Conservation (phyloP, 2,329 filamentous ascomycete genomes). For the Phyllosticta ampelicida region DNA sequence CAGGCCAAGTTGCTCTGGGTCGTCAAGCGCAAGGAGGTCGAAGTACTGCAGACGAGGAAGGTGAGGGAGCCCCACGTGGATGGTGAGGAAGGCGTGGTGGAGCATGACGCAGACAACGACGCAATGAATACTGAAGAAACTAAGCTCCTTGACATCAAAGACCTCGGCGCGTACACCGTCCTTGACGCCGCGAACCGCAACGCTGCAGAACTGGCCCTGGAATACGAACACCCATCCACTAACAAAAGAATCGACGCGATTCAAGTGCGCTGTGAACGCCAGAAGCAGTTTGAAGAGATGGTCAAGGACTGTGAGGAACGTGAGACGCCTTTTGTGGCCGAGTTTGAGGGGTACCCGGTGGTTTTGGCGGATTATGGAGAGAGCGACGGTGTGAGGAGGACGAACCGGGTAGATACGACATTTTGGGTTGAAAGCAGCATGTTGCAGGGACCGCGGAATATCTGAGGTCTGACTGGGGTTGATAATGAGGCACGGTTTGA, state of each 20-base stretch:
- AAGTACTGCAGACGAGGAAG: background rate
- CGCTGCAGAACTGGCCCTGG: background rate
- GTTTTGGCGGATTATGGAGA: background rate
- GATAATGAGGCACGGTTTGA: no score
- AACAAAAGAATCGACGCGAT: background rate
- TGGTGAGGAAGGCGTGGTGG: background rate
- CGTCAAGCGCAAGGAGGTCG: background rate
- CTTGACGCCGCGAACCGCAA: slow-evolving; percentile 1
- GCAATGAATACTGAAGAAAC: background rate
- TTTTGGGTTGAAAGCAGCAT: slow-evolving; percentile 3
- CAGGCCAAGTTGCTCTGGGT: background rate
- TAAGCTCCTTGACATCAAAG: no score
- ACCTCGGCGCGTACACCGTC: background rate
- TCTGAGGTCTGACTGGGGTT: background rate
- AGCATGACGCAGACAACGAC: background rate
- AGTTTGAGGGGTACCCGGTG: background rate
- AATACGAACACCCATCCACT: background rate
- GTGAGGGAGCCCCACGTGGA: background rate
- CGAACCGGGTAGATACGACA: background rate
- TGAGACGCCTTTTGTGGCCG: background rate
- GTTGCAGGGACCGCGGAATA: slow-evolving; percentile 2
- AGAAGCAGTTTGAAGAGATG: background rate
- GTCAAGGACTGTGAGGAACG: background rate
- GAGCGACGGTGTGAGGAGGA: background rate
- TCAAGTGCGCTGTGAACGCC: background rate